A percentile compares a stretch with the other conserved stretches of the same genome.
Evolutionary conservation across 441 rosid genomes (phyloP).

Genomic region (Jatropha podagrica): DNA sequence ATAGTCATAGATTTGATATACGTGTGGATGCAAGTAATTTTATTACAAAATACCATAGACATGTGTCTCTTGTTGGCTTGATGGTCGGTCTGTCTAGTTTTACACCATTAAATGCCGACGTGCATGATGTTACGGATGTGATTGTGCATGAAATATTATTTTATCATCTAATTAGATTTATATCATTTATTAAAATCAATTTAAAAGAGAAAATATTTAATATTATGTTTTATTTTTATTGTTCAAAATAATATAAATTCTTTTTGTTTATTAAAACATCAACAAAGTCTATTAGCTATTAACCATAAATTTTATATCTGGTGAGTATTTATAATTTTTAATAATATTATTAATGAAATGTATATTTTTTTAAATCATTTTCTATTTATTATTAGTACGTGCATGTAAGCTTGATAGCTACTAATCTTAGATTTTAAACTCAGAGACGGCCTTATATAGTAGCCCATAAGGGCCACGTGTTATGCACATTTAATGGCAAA

Average conservation of each 20-base stretch:
- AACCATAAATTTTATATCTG: too few species aligned
- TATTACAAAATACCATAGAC: slow-evolving; percentile 36
- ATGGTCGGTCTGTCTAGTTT: slow-evolving; percentile 57
- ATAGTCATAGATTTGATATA: slow-evolving; percentile 34
- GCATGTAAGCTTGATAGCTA: not conserved
- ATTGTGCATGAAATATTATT: not conserved
- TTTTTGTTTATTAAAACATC: too few species aligned
- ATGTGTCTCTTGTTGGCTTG: slow-evolving; percentile 47
- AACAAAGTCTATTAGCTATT: too few species aligned
- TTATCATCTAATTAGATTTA: too few species aligned
- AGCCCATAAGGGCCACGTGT: not conserved
- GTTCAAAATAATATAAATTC: too few species aligned
- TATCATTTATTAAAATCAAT: too few species aligned
- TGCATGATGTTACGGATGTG: slow-evolving; percentile 11
- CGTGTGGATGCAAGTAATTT: slow-evolving; percentile 52
- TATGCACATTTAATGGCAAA: not conserved
- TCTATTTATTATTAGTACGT: not conserved
- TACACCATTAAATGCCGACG: slow-evolving; percentile 19
- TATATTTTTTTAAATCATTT: not conserved
- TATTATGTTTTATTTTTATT: too few species aligned
- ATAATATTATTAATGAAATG: too few species aligned
- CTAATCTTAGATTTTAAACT: not conserved
- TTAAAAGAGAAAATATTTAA: too few species aligned
- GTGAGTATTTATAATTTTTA: too few species aligned
- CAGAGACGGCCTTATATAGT: not conserved